Evolutionary conservation across 2,329 filamentous ascomycete species (phyloP).

Genomic region (Harringtonia aguacate): DNA sequence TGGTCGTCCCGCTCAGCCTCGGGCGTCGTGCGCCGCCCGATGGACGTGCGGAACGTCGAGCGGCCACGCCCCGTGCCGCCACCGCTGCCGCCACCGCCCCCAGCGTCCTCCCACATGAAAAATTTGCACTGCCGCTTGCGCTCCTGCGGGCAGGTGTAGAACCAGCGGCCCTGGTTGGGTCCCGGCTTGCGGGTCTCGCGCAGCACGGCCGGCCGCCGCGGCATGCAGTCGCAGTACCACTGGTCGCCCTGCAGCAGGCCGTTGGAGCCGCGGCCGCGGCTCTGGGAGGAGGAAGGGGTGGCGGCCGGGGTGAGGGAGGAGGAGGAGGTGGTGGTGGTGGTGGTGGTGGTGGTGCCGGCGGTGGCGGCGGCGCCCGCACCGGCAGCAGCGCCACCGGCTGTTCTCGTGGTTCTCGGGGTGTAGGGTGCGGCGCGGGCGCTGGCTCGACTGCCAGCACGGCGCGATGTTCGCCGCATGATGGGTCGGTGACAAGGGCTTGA

Average conservation of each 20-base stretch:
- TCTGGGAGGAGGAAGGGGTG: background rate
- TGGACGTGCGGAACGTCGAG: slow-evolving; percentile 8
- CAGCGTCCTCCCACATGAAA: slow-evolving; percentile 33
- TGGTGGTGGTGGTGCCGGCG: background rate
- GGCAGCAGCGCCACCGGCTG: background rate
- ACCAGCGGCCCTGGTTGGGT: slow-evolving; percentile 28
- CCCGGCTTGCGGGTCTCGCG: slow-evolving; percentile 26
- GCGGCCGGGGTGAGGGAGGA: background rate
- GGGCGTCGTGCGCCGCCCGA: slow-evolving; percentile 11
- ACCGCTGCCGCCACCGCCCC: slow-evolving; percentile 7
- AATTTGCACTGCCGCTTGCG: slow-evolving; percentile 28
- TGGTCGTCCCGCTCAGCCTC: slow-evolving; percentile 4
- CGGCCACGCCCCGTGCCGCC: background rate
- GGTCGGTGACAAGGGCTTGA: too few relatives aligned
- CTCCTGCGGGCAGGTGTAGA: slow-evolving; percentile 29
- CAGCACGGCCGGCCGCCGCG: slow-evolving; percentile 24
- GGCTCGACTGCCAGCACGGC: too few relatives aligned
- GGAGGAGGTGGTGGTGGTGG: background rate
- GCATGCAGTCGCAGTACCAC: slow-evolving; percentile 28
- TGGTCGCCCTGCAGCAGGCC: slow-evolving; percentile 15
- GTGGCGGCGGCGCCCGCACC: background rate
- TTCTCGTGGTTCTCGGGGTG: too few relatives aligned
- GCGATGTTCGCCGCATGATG: background rate
- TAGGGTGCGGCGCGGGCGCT: background rate
- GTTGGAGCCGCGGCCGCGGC: slow-evolving; percentile 5